Evolutionary conservation across 2,329 filamentous ascomycete species (phyloP), one percentile per base, ranked within the genome.

Genomic region (Rhytidhysteron rufulum): DNA sequence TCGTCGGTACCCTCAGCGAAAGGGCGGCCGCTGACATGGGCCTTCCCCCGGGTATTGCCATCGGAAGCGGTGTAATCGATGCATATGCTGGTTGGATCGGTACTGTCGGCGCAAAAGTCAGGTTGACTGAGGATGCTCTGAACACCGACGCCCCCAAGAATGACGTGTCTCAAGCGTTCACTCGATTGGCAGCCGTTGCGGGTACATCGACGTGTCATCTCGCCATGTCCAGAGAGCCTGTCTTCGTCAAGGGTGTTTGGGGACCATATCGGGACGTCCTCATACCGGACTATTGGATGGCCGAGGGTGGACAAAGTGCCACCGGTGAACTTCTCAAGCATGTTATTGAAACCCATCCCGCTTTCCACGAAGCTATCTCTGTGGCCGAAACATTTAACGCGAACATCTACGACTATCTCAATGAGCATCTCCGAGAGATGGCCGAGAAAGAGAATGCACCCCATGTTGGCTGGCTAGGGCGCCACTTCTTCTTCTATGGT

Each of bases 11-110:
- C 0, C 74, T 98, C 15, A 93, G 85, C 57, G 85, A 91, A 48
- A 86, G 86, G 57, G 90, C 93, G 5, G 88, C 86, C 13, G 69
- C 75, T 34, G 86, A 96, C 49, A 80, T 98, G 45, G 91, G 93
- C 6, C 77, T 98, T 3, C 85, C 85, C 4, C 75, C 85, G 16
- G 91, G 90, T 29, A 93, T 96, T 53, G 88, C 93, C 15, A 86
- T 98, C 40, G 93, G 93, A 39, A 95, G 88, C 58, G 90, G 90
- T 65, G 93, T 98, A 49, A 98, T 98, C 59, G 93, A 98, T 64
- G 93, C 93, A 15, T 98, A 98, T 58, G 93, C 93, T 44, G 93
- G 93, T 49, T 98, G 93, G 93, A 93, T 98, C 53, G 93, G 93
- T 45, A 97, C 93, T 1, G 93, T 98, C n/a, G 93, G 93, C 43